Conservation (phyloP, 176 grass and related monocot genomes). For the Rhynchospora tenuis region DNA sequence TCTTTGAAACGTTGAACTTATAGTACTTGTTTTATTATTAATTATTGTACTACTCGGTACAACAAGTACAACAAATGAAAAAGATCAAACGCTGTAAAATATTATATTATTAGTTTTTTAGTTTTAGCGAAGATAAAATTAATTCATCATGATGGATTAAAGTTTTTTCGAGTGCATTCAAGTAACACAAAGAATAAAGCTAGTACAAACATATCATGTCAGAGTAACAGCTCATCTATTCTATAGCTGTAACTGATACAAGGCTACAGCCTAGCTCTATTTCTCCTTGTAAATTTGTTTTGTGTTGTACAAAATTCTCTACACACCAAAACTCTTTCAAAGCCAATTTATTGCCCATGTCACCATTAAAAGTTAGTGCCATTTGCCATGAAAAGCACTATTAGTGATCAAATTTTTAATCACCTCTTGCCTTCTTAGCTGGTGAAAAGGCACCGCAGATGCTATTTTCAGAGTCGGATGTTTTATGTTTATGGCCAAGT, state of each 20-base stretch:
- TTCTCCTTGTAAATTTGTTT: neutral
- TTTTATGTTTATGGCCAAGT: neutral
- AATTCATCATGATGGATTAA: neutral
- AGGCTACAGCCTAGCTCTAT: neutral
- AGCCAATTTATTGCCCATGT: conserved; percentile 1
- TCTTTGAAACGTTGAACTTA: no score
- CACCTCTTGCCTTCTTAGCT: neutral
- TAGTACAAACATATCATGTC: conserved; percentile 6
- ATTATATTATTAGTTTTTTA: neutral
- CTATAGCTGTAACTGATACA: neutral
- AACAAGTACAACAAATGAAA: neutral
- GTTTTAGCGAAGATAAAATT: neutral
- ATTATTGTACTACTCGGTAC: neutral
- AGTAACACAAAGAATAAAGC: neutral
- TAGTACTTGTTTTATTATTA: no score
- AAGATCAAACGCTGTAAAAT: neutral
- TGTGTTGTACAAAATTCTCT: neutral
- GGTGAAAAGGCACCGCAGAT: neutral
- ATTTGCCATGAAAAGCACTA: neutral
- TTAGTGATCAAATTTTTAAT: neutral
- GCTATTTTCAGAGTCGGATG: neutral
- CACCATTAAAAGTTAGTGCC: neutral
- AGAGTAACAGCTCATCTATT: neutral
- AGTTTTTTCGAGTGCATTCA: neutral
- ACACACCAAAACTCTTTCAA: neutral